A percentile compares a stretch with the other conserved stretches of the same genome.
Evolutionary conservation across 1,284 basidiomycete species (phyloP).

Genomic region (Melampsora occidentalis): DNA sequence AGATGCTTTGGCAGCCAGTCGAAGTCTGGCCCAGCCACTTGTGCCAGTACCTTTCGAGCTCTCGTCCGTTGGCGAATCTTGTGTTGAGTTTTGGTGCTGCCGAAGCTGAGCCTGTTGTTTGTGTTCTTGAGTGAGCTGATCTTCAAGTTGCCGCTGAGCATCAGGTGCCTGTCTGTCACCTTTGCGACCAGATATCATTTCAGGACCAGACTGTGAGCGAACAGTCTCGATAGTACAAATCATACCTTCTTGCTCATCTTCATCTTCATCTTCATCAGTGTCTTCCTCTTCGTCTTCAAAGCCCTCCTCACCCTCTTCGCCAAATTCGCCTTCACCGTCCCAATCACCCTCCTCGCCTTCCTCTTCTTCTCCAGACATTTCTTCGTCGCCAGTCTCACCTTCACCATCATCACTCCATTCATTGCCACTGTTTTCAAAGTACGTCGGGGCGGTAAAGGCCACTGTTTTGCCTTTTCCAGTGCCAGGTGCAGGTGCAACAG

Average conservation of each 20-base stretch:
- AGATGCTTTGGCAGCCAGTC: conserved; percentile 41
- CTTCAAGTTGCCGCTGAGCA: conserved; percentile 47
- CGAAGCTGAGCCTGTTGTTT: conserved; percentile 48
- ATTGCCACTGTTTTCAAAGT: conserved; percentile 58
- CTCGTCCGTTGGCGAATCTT: conserved; percentile 9
- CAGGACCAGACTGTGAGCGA: conserved; percentile 49
- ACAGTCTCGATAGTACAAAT: neutral
- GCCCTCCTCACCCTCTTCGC: conserved; percentile 47
- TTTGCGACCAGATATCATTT: conserved; percentile 60
- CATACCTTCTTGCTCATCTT: conserved; percentile 41
- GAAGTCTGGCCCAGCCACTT: conserved; percentile 41
- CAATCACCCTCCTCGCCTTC: conserved; percentile 66
- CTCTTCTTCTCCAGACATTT: conserved; percentile 60
- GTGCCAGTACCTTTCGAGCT: conserved; percentile 2
- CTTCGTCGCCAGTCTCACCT: conserved; percentile 49
- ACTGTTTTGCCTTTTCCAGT: conserved; percentile 51
- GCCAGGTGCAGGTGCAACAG: conserved; percentile 45
- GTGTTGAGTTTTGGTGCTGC: conserved; percentile 51
- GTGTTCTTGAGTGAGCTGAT: conserved; percentile 43
- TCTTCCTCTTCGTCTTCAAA: conserved; percentile 46
- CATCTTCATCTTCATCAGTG: conserved; percentile 44
- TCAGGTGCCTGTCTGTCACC: conserved; percentile 56
- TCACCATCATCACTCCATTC: conserved; percentile 66
- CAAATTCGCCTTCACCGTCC: conserved; percentile 60
- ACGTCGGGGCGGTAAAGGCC: conserved; percentile 58